These are phyloP conservation scores for Taxawa tesnikishii DNA, from an alignment of 2,329 filamentous ascomycete genomes.

Conservation along the genomic window DNA sequence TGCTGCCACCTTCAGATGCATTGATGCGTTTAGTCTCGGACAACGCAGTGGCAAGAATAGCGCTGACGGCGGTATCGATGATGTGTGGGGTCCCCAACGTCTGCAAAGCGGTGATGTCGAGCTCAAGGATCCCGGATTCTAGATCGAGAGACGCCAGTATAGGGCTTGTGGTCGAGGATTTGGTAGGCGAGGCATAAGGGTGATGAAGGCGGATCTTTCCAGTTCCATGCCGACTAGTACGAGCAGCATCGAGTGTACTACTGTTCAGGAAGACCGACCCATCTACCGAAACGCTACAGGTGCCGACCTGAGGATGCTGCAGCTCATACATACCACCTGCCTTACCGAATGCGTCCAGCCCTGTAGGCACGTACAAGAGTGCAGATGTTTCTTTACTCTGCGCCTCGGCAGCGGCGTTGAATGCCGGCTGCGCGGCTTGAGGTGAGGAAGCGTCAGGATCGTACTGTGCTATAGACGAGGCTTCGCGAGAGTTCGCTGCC, in stretches of 20 bases:
- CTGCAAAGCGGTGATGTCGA: conserved; percentile 31
- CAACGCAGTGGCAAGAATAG: conserved; percentile 31
- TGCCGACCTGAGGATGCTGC: conserved; percentile 31
- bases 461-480: conserved; percentile 45
- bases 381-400: conserved; percentile 58
- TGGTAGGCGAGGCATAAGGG: conserved; percentile 25
- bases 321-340: conserved; percentile 28
- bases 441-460: conserved; percentile 55
- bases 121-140: conserved; percentile 23
- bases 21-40: conserved; percentile 23
- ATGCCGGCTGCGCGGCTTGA: conserved; percentile 47
- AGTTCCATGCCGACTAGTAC: not conserved
- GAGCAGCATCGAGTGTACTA: conserved; percentile 1
- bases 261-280: conserved; percentile 14
- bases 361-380: conserved; percentile 48
- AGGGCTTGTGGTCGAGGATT: conserved; percentile 24
- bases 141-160: conserved; percentile 34
- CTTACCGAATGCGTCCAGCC: conserved; percentile 13
- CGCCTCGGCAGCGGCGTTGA: conserved; percentile 46
- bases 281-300: conserved; percentile 29
- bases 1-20: conserved; percentile 3
- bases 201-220: conserved; percentile 23
- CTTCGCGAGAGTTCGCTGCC: conserved; percentile 31
- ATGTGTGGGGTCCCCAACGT: conserved; percentile 32
- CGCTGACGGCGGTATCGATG: conserved; percentile 29